Percentiles rank a stretch among this genome's conserved stretches.
These are phyloP conservation scores for Exophiala bonariae DNA, from an alignment of 2,329 filamentous ascomycete species.

Conservation along the genomic window DNA sequence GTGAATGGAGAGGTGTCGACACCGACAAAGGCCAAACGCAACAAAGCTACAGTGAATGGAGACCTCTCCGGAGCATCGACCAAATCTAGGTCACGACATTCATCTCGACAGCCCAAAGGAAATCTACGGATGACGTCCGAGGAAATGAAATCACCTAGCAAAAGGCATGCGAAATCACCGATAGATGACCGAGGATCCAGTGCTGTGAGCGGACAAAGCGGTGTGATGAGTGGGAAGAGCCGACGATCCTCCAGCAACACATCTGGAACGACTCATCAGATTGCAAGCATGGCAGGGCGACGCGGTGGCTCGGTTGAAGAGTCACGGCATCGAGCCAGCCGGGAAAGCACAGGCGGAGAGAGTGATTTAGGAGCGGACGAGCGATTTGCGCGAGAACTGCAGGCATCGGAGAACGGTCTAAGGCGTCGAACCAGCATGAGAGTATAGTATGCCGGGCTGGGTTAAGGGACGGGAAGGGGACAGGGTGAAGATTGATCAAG, in stretches of 20 bases:
- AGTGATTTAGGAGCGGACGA: conserved; percentile 27
- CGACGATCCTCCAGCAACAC: conserved; percentile 25
- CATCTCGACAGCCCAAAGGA: conserved; percentile 45
- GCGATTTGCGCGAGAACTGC: conserved; percentile 25
- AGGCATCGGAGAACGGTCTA: conserved; percentile 27
- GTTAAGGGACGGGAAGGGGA: too few relatives aligned
- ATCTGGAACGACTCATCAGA: conserved; percentile 21
- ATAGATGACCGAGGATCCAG: conserved; percentile 22
- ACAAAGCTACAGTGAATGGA: conserved; percentile 11
- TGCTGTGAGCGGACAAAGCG: conserved; percentile 19
- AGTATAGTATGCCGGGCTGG: conserved; percentile 17
- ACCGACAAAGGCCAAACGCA: conserved; percentile 6
- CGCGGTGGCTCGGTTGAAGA: conserved; percentile 12
- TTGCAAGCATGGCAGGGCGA: conserved; percentile 11
- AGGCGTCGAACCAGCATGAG: conserved; percentile 27
- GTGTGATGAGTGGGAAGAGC: conserved; percentile 20
- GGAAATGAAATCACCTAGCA: conserved; percentile 19
- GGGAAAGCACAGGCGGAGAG: conserved; percentile 18
- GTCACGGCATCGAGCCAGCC: conserved; percentile 9
- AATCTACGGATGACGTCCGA: conserved; percentile 42
- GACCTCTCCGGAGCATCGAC: conserved; percentile 28
- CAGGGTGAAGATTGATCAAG: too few relatives aligned
- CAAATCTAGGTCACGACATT: conserved; percentile 44
- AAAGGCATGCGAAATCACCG: conserved; percentile 11
- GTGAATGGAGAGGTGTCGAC: conserved; percentile 9